Percentiles rank a stretch among this genome's conserved stretches.
These are phyloP conservation scores for Picea abies DNA, from an alignment of 83 land plant genomes.

Conservation along the genomic window DNA sequence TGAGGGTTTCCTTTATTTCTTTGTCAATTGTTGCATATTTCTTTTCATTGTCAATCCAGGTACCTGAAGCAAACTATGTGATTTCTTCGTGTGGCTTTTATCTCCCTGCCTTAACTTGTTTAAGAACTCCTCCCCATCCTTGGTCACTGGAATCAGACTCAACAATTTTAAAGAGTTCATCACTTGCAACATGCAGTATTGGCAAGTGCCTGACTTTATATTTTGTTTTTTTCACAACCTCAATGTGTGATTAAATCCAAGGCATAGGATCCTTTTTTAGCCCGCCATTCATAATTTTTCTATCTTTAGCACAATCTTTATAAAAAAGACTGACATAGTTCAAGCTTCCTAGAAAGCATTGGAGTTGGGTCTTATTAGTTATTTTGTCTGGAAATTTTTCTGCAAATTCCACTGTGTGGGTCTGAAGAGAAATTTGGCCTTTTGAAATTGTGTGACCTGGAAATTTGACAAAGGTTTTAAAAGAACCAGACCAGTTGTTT, in stretches of 20 bases:
- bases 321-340: background rate
- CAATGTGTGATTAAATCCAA: background rate
- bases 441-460: background rate
- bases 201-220: background rate
- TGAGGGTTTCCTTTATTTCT: too few relatives aligned
- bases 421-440: background rate
- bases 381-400: background rate
- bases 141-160: background rate
- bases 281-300: background rate
- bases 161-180: background rate
- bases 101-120: too few relatives aligned
- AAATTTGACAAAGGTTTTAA: background rate
- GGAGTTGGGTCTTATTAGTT: background rate
- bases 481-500: background rate
- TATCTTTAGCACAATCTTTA: background rate
- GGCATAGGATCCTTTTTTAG: background rate
- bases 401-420: background rate
- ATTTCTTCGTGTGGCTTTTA: too few relatives aligned
- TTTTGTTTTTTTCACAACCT: background rate
- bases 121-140: background rate
- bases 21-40: too few relatives aligned
- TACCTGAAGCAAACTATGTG: too few relatives aligned
- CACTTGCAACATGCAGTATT: background rate
- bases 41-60: too few relatives aligned
- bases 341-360: background rate